Evolutionary conservation across 2,329 filamentous ascomycete species (phyloP), one percentile per base, ranked within the genome.

Genomic region (Lecanicillium sp.): DNA sequence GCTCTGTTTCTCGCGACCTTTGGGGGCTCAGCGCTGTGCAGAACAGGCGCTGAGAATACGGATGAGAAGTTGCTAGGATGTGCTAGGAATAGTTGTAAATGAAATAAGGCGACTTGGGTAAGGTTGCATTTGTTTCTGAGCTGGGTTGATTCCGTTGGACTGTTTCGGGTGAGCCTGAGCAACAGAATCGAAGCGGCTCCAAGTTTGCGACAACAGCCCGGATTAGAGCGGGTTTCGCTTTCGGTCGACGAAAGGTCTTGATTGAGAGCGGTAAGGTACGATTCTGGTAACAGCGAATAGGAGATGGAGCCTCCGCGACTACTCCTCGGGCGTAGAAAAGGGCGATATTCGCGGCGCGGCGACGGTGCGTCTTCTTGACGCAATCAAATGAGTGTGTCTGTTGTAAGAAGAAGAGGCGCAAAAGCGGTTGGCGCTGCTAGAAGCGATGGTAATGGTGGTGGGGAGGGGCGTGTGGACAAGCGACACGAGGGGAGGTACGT

Each of bases 1-100:
- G 51, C 58, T 61, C 53, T 52, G 56, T 49, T 46, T 47, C 48
- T 41, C 39, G 33, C 36, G 28, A 17, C 20, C 25, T 36, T 27
- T 43, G 45, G 44, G 45, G 42, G 42, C 33, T 32, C 15, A 17
- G 39, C 33, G 33, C 33, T 20, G n/a, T n/a, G 17, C 13, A 14
- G 17, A 47, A 41, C 41, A 48, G 48, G 51, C 53, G 44, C 50
- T 50, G 48, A 48, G 40, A 33, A 25, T 25, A 25, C 22, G 11
- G 7, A 6, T 6, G 22, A 6, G 6, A 25, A 6, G 22, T 25
- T 25, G 22, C 22, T 6, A 25, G 22, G 11, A 25, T 25, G n/a
- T 30, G 36, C 44, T 47, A 49, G 50, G 49, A 50, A 48, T 47
- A 41, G 36, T 50, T 48, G 34, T 35, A 19, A 41, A 35, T 25